A percentile compares a stretch with the other conserved stretches of the same genome.
These are phyloP conservation scores for Colletotrichum sp. DNA, from an alignment of 2,329 filamentous ascomycete genomes.

Conservation along the genomic window DNA sequence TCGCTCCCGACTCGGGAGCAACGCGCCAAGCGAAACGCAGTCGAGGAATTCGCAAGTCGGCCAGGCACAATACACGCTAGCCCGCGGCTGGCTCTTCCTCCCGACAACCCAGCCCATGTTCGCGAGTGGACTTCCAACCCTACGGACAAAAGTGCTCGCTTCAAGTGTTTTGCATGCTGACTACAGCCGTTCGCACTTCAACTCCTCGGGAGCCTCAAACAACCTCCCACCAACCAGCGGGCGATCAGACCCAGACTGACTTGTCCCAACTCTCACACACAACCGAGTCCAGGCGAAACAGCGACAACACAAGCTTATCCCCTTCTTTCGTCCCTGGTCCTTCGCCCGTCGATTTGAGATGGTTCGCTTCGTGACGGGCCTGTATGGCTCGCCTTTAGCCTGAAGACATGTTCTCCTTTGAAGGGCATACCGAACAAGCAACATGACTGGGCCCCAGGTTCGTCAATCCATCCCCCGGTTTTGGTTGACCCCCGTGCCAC, in stretches of 20 bases:
- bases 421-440: neutral
- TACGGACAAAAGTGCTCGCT: neutral
- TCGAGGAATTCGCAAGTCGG: neutral
- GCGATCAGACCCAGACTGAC: conserved; percentile 17
- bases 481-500: neutral
- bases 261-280: conserved; percentile 22
- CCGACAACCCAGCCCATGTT: neutral
- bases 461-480: neutral
- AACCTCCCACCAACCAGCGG: neutral
- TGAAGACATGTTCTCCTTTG: neutral
- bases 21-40: conserved; percentile 14
- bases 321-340: conserved; percentile 1
- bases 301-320: conserved; percentile 14
- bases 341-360: conserved; percentile 2
- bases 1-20: neutral
- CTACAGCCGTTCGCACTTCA: neutral
- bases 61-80: neutral
- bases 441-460: neutral
- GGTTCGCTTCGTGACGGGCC: conserved; percentile 1
- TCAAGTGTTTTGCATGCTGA: neutral
- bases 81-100: neutral
- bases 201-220: neutral
- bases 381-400: conserved; percentile 2
- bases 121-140: neutral
- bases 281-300: conserved; percentile 18